phyloP scores from a whole-genome alignment of 441 rosid species.

The Geranium incanum region DNA sequence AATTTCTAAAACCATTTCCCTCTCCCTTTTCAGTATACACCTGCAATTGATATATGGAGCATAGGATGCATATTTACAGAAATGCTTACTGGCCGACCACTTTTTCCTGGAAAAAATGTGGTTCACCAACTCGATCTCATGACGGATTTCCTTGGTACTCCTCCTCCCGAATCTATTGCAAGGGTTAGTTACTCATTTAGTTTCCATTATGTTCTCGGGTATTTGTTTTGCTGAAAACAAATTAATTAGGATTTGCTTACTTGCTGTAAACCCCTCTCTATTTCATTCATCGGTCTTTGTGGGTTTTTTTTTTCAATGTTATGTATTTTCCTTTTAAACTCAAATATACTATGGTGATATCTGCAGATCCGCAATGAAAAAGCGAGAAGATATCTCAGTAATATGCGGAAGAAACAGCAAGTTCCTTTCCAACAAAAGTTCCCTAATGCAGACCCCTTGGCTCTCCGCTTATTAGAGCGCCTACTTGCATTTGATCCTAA shows the following conservation, averaged over 20 bases:
- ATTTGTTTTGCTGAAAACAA: neutral
- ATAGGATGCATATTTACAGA: constrained; percentile 99
- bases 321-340: constrained; percentile 1
- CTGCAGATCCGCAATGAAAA: constrained; percentile 91
- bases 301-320: too few species aligned
- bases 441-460: constrained; percentile 81
- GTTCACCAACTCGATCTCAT: constrained; percentile 96
- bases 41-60: constrained; percentile 98
- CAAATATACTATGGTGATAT: constrained; percentile 18
- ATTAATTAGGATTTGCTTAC: neutral
- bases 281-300: too few species aligned
- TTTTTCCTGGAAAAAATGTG: constrained; percentile 97
- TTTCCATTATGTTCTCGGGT: neutral
- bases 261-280: too few species aligned
- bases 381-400: constrained; percentile 94
- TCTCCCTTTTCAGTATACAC: constrained; percentile 59
- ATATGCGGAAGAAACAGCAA: constrained; percentile 83
- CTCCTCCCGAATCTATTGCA: constrained; percentile 64
- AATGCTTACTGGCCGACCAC: constrained; percentile 84
- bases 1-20: neutral
- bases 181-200: constrained; percentile 43
- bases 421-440: constrained; percentile 79
- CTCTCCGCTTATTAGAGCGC: constrained; percentile 66
- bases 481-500: constrained; percentile 97
- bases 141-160: constrained; percentile 97